These are phyloP conservation scores for Candida arabinofermentans DNA, from an alignment of 805 yeast species.

Conservation along the genomic window DNA sequence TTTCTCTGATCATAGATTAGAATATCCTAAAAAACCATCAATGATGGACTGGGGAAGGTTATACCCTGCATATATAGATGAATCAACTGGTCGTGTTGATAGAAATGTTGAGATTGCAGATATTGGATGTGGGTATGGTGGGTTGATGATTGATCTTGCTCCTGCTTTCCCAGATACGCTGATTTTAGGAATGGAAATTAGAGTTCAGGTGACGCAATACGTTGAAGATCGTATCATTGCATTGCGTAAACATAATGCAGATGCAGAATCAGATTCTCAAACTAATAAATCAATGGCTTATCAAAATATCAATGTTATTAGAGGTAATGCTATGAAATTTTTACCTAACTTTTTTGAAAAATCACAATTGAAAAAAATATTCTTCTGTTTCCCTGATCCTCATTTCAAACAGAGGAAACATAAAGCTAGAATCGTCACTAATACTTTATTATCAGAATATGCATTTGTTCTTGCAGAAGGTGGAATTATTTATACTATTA, in stretches of 20 bases:
- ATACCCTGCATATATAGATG: constrained; percentile 58
- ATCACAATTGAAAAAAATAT: constrained; percentile 83
- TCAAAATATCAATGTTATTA: constrained; percentile 82
- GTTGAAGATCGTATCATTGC: constrained; percentile 95
- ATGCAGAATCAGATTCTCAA: too few relatives aligned
- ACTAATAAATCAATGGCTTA: constrained; percentile 36
- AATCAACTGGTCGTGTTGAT: constrained; percentile 36
- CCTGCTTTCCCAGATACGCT: constrained; percentile 69
- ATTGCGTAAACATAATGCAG: constrained; percentile 52
- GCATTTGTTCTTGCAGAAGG: constrained; percentile 85
- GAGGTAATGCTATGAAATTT: constrained; percentile 98
- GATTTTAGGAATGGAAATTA: constrained; percentile 93
- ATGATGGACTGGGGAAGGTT: constrained; percentile 83
- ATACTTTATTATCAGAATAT: constrained; percentile 83
- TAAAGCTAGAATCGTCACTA: constrained; percentile 92
- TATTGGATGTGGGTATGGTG: constrained; percentile 98
- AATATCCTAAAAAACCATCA: constrained; percentile 78
- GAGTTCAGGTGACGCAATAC: constrained; percentile 96
- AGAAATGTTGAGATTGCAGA: constrained; percentile 83
- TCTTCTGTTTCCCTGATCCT: constrained; percentile 99
- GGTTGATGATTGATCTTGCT: constrained; percentile 75
- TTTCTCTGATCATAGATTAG: constrained; percentile 89
- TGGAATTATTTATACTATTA: constrained; percentile 89
- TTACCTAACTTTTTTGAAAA: constrained; percentile 87
- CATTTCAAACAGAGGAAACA: constrained; percentile 97